Evolutionary conservation across 306 rosid species (phyloP).

Genomic region (Prunus mume): DNA sequence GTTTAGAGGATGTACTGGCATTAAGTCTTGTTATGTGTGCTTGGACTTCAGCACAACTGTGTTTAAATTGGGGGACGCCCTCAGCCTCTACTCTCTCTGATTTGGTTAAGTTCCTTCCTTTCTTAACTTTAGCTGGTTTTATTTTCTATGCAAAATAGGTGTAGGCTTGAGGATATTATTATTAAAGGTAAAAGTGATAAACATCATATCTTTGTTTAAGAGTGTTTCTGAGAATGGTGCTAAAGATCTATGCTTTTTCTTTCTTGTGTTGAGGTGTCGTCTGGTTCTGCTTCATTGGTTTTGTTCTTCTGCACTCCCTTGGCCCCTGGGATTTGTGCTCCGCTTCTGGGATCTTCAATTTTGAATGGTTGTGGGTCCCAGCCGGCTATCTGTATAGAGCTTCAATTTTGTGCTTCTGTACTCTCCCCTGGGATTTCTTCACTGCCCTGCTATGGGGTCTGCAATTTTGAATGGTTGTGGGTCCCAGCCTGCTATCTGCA

Average conservation of each 20-base stretch:
- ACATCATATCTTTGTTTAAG: constrained; percentile 37
- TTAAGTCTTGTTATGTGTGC: constrained; percentile 53
- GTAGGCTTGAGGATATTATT: constrained; percentile 40
- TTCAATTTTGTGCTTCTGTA: constrained; percentile 61
- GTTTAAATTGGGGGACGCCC: constrained; percentile 72
- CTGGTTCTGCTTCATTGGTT: constrained; percentile 77
- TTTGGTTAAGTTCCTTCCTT: constrained; percentile 71
- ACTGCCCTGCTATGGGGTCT: constrained; percentile 67
- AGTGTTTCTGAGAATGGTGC: constrained; percentile 44
- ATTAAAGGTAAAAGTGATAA: constrained; percentile 26
- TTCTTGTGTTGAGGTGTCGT: constrained; percentile 61
- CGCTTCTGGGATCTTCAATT: constrained; percentile 69
- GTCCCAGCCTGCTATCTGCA: constrained; percentile 56
- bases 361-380: constrained; percentile 66
- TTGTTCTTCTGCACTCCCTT: constrained; percentile 59
- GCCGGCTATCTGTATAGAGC: constrained; percentile 55
- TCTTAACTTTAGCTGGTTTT: constrained; percentile 50
- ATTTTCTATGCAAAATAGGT: constrained; percentile 36
- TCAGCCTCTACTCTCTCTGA: constrained; percentile 60
- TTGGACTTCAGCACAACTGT: constrained; percentile 57
- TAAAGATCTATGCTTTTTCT: constrained; percentile 54
- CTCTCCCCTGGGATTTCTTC: constrained; percentile 50
- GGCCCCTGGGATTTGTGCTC: constrained; percentile 45
- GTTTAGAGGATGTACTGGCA: constrained; percentile 46
- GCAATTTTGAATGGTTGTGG: constrained; percentile 61